Evolutionary conservation across 305 asterid genomes (phyloP), one percentile per base, ranked within the genome.

Genomic region (Fraxinus nigra): DNA sequence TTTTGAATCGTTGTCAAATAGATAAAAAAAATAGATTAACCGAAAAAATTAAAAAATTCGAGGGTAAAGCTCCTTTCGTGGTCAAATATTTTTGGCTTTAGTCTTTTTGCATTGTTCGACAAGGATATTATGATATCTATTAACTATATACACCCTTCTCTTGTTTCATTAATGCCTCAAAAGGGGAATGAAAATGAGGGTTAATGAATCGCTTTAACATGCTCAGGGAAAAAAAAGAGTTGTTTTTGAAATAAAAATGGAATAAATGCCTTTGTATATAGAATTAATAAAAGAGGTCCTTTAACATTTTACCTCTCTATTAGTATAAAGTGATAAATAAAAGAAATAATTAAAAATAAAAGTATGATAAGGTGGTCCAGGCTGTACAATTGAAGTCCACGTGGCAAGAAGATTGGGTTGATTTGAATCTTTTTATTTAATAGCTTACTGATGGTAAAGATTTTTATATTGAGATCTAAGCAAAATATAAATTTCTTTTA

Each of bases 371-470:
- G 22, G 82, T 86, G 88, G 92, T 81, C 87, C 88, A 85, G 82
- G 83, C 81, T 79, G 87, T 83, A 79, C 88, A 85, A 80, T 78
- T 75, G 81, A 75, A 18, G 28, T 87, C 87, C 90, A 87, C 84
- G 89, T 87, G 92, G 89, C 89, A 28, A 61, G 10, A 28, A 81
- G 76, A 69, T 56, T 80, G 70, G 65, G 56, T 67, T 75, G 63
- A 82, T 82, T 74, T 65, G 13, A 75, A 40, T 35, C 61, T 10
- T 28, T 70, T 75, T 26, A 28, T 18, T 34, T 65, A 65, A 26
- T 65, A 65, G 37, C 67, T 63, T 74, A 1, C 51, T 59, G 32
- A 22, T 61, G 70, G 32, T 22, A 61, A 22, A 61, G 70, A 61
- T 61, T 61, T 22, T 61, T 33, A 32, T 33, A 16, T 72, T 72